Percentiles rank a stretch among this genome's conserved stretches.
Evolutionary conservation across 2,329 filamentous ascomycete genomes (phyloP).

Genomic region (Diplodia mutila): DNA sequence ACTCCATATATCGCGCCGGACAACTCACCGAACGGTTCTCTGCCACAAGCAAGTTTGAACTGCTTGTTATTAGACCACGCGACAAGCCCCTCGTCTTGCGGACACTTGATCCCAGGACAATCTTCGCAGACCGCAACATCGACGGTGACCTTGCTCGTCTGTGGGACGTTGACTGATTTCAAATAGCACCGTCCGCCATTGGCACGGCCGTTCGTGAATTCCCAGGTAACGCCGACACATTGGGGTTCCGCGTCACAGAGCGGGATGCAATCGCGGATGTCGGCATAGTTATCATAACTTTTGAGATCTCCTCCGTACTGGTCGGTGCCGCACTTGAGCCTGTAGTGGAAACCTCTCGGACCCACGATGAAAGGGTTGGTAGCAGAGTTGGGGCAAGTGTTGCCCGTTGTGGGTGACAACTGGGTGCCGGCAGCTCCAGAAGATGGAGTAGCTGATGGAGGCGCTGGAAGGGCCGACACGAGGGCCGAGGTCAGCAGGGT

Average conservation of each 20-base stretch:
- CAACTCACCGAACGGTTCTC: background rate
- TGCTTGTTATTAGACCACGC: background rate
- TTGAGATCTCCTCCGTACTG: background rate
- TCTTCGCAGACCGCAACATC: constrained; percentile 1
- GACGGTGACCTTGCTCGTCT: background rate
- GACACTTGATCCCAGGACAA: background rate
- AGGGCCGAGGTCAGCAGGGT: background rate
- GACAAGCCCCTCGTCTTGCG: background rate
- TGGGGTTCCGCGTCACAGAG: background rate
- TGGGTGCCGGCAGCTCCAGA: background rate
- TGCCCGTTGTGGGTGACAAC: background rate
- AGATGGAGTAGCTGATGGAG: background rate
- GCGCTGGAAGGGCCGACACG: background rate
- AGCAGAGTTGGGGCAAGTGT: background rate
- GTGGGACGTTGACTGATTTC: background rate
- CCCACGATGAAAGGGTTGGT: background rate
- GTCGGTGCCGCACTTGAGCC: background rate
- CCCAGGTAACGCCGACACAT: background rate
- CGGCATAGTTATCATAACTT: background rate
- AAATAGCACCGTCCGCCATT: background rate
- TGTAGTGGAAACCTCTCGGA: constrained; percentile 12
- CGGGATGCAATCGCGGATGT: background rate
- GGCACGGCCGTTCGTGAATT: background rate
- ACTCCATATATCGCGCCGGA: background rate
- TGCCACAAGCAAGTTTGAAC: background rate